Conservation (phyloP, 805 yeast genomes). For the Saccharomycopsis capsularis region DNA sequence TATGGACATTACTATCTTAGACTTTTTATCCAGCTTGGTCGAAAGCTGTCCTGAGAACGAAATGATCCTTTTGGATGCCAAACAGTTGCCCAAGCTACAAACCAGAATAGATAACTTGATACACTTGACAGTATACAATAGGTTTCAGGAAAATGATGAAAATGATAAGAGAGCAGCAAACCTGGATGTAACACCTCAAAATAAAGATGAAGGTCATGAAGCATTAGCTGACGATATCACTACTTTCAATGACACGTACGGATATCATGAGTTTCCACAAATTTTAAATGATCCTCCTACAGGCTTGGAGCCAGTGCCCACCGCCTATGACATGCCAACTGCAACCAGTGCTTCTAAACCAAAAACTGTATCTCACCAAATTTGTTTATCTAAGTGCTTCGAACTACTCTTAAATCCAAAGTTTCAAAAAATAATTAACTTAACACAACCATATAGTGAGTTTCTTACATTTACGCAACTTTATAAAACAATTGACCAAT, state of each 20-base stretch:
- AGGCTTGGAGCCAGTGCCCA: too few relatives aligned
- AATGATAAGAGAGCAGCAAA: background rate
- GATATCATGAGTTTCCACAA: too few relatives aligned
- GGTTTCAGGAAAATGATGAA: background rate
- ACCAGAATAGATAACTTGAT: constrained; percentile 9
- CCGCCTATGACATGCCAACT: too few relatives aligned
- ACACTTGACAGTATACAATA: background rate
- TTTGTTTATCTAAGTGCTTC: background rate
- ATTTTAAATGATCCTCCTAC: too few relatives aligned
- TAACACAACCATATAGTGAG: constrained; percentile 1
- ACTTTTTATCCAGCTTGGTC: background rate
- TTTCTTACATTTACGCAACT: constrained; percentile 1
- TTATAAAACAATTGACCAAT: background rate
- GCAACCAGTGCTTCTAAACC: too few relatives aligned
- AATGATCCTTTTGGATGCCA: background rate
- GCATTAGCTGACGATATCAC: too few relatives aligned
- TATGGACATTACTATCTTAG: background rate
- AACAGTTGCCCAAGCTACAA: constrained; percentile 1
- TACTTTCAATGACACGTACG: too few relatives aligned
- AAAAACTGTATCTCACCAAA: too few relatives aligned
- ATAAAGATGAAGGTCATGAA: too few relatives aligned
- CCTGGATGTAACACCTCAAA: too few relatives aligned
- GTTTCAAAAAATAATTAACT: constrained; percentile 1
- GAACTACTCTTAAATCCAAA: background rate
- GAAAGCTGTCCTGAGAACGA: background rate